These are phyloP conservation scores for Paramecium primaurelia DNA, from an alignment of 73 alveolate genomes.

Conservation along the genomic window DNA sequence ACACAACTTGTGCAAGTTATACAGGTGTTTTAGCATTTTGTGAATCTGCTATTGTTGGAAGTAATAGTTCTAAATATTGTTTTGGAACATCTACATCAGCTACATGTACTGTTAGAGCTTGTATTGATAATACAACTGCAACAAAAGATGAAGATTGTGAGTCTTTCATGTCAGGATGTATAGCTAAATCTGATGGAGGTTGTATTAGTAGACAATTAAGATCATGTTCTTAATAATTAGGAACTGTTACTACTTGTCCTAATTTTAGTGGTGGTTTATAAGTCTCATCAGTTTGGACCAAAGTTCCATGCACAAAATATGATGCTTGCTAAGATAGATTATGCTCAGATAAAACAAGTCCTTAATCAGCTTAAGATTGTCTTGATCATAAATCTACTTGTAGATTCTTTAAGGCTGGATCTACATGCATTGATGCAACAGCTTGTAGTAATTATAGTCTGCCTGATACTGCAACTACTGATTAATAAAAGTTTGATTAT, in stretches of 20 bases:
- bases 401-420: background rate
- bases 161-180: background rate
- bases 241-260: background rate
- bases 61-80: background rate
- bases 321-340: background rate
- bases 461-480: background rate
- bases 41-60: background rate
- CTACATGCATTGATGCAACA: background rate
- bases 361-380: background rate
- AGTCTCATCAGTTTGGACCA: background rate
- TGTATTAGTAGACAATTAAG: background rate
- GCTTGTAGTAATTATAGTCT: background rate
- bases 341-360: background rate
- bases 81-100: background rate
- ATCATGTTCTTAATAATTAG: background rate
- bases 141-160: background rate
- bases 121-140: background rate
- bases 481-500: background rate
- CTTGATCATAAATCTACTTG: background rate
- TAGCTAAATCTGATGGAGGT: background rate
- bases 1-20: background rate
- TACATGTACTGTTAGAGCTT: background rate
- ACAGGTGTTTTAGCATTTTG: background rate
- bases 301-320: background rate
- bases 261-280: background rate